Conservation (phyloP, 352 stramenopile genomes). For the Poterioochromonas sp. region DNA sequence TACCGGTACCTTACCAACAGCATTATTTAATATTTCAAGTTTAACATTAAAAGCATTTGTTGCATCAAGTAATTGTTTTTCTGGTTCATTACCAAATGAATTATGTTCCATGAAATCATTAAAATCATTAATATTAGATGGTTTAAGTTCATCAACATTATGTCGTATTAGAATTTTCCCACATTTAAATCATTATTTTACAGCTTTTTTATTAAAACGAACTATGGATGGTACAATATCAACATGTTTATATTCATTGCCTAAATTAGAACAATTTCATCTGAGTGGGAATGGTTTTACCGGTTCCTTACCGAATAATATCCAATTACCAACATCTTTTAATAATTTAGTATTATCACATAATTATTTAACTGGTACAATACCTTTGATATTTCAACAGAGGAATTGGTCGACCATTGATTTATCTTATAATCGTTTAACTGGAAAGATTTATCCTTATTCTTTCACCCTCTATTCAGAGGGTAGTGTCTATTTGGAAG, state of each 20-base stretch:
- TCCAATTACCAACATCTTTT: background rate
- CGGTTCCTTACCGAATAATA: background rate
- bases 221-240: constrained; percentile 7
- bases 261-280: background rate
- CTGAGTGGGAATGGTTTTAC: background rate
- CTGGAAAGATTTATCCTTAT: background rate
- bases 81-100: background rate
- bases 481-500: too few relatives aligned
- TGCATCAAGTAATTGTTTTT: background rate
- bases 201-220: too few relatives aligned
- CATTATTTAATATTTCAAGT: background rate
- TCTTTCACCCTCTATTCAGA: too few relatives aligned
- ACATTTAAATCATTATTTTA: too few relatives aligned
- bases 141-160: background rate
- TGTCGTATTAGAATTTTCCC: too few relatives aligned
- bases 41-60: background rate
- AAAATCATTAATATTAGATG: too few relatives aligned
- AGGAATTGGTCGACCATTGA: background rate
- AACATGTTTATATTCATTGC: background rate
- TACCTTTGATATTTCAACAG: background rate
- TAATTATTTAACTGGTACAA: background rate
- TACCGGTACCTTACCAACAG: background rate
- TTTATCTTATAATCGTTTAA: background rate
- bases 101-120: too few relatives aligned
- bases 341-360: background rate